Percentiles rank a stretch among this genome's conserved stretches.
Evolutionary conservation across 2,329 filamentous ascomycete species (phyloP).

Genomic region (Phaeosphaeriaceae sp.): DNA sequence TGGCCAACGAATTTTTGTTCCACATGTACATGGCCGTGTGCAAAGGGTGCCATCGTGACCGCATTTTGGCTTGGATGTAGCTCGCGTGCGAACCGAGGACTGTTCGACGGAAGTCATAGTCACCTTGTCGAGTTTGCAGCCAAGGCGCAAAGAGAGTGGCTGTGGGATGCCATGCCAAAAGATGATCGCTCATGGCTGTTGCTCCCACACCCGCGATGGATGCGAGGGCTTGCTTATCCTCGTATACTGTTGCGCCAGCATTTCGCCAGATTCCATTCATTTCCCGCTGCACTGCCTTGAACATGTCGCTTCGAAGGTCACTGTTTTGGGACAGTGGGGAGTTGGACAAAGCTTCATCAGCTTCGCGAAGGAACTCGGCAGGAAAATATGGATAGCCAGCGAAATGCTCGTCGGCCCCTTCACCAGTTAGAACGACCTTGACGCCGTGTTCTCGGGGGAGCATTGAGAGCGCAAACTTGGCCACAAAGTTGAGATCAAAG

Average conservation of each 20-base stretch:
- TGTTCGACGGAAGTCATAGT: too few relatives aligned
- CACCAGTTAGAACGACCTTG: slow-evolving; percentile 61
- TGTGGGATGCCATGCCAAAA: too few relatives aligned
- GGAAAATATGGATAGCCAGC: slow-evolving; percentile 58
- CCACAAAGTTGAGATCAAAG: slow-evolving; percentile 60
- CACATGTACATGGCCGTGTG: slow-evolving; percentile 31
- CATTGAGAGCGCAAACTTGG: slow-evolving; percentile 57
- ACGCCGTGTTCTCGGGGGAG: slow-evolving; percentile 54
- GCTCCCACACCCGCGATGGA: too few relatives aligned
- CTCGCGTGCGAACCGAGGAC: too few relatives aligned
- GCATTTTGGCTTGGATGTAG: slow-evolving; percentile 9
- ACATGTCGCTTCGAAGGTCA: too few relatives aligned
- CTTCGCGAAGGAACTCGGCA: slow-evolving; percentile 57
- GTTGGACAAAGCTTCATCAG: slow-evolving; percentile 42
- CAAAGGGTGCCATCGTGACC: slow-evolving; percentile 29
- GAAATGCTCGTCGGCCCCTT: slow-evolving; percentile 62
- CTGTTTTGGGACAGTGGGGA: background rate
- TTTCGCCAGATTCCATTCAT: too few relatives aligned
- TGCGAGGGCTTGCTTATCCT: too few relatives aligned
- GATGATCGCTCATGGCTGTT: too few relatives aligned
- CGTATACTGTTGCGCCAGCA: too few relatives aligned
- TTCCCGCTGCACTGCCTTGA: too few relatives aligned
- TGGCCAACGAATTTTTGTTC: slow-evolving; percentile 26
- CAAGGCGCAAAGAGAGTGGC: too few relatives aligned
- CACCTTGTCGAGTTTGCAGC: too few relatives aligned